Conservation (phyloP, 345 rosid species). For the Rhodamnia argentea region DNA sequence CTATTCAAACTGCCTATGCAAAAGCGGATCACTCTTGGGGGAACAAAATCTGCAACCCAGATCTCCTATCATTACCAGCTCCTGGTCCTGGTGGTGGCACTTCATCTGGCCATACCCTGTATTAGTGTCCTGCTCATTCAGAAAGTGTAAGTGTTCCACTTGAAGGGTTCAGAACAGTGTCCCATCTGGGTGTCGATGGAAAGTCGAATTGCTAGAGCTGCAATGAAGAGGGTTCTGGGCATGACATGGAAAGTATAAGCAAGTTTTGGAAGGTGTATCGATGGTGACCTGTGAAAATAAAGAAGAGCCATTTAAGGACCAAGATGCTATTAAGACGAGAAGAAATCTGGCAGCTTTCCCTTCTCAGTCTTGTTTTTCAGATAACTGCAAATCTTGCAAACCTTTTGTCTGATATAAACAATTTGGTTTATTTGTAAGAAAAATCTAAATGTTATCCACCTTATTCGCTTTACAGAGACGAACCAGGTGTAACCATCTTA, state of each 20-base stretch:
- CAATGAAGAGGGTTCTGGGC: not conserved
- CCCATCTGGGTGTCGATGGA: slow-evolving; percentile 23
- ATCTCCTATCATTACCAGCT: slow-evolving; percentile 8
- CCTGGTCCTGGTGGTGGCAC: slow-evolving; percentile 11
- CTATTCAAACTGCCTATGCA: slow-evolving; percentile 8
- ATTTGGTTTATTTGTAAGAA: not conserved
- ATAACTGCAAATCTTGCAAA: not conserved
- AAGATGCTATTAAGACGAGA: slow-evolving; percentile 3
- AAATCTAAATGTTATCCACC: not conserved
- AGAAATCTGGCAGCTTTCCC: not conserved
- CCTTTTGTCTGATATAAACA: not conserved
- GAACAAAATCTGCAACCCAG: not conserved
- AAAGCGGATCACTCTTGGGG: slow-evolving; percentile 5
- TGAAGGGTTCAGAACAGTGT: slow-evolving; percentile 15
- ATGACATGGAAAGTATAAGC: slow-evolving; percentile 6
- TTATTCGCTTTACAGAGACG: not conserved
- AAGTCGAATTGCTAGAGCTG: slow-evolving; percentile 5
- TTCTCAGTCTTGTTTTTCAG: not conserved
- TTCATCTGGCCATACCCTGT: slow-evolving; percentile 10
- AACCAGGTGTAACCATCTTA: not conserved
- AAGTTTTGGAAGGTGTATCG: slow-evolving; percentile 6
- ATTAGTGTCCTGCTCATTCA: slow-evolving; percentile 6
- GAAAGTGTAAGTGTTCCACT: slow-evolving; percentile 8
- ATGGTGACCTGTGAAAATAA: slow-evolving; percentile 8
- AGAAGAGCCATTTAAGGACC: slow-evolving; percentile 7